These are phyloP conservation scores for Metarhizium humberi DNA, from an alignment of 2,329 filamentous ascomycete species.

Conservation along the genomic window DNA sequence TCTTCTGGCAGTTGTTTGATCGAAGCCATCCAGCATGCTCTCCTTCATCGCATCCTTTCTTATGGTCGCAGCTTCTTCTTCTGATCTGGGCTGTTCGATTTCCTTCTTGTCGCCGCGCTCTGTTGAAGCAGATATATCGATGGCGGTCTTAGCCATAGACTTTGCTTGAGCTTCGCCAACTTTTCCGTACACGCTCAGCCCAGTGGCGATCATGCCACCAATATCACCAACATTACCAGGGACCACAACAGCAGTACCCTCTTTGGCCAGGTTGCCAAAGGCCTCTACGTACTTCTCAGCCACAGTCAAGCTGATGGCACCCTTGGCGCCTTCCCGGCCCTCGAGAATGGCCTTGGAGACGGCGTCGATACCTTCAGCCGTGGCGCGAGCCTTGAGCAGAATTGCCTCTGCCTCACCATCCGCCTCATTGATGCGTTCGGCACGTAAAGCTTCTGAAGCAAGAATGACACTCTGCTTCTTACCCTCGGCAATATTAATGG, in stretches of 20 bases:
- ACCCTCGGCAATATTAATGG: constrained; percentile 98
- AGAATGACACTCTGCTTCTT: constrained; percentile 95
- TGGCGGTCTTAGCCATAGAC: constrained; percentile 46
- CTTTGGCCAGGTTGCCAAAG: constrained; percentile 84
- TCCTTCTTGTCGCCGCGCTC: constrained; percentile 9
- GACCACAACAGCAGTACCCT: constrained; percentile 91
- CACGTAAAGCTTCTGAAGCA: constrained; percentile 80
- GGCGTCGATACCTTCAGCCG: constrained; percentile 78
- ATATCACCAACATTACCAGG: constrained; percentile 97
- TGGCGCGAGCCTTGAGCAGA: constrained; percentile 73
- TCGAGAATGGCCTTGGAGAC: constrained; percentile 68
- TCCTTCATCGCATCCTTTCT: constrained; percentile 25
- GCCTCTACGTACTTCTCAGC: constrained; percentile 98
- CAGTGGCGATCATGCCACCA: constrained; percentile 91
- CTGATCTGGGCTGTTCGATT: constrained; percentile 9
- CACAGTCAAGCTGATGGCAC: constrained; percentile 76
- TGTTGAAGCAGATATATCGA: constrained; percentile 19
- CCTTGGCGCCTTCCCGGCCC: constrained; percentile 67
- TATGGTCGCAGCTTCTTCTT: constrained; percentile 7
- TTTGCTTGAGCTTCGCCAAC: constrained; percentile 73
- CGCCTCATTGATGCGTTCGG: constrained; percentile 89
- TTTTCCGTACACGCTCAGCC: constrained; percentile 91
- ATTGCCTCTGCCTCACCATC: constrained; percentile 93
- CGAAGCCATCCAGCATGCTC: constrained; percentile 30
- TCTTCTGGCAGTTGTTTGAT: constrained; percentile 23